Evolutionary conservation across 2,329 filamentous ascomycete genomes (phyloP).

Genomic region (Monosporascus sp.): DNA sequence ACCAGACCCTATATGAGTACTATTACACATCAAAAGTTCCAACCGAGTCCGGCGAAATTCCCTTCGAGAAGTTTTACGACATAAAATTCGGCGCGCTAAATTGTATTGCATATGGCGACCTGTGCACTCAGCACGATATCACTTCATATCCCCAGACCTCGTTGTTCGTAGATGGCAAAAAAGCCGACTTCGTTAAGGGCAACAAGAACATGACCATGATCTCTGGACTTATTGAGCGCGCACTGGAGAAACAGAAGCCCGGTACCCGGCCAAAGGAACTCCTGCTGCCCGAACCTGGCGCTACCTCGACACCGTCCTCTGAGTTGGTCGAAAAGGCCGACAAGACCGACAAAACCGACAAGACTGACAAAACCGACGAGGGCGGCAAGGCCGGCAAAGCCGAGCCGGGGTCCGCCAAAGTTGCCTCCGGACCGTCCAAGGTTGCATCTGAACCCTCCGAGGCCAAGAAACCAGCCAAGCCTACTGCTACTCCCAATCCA

Average conservation of each 20-base stretch:
- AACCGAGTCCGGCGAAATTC: slow-evolving; percentile 38
- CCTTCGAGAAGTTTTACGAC: slow-evolving; percentile 77
- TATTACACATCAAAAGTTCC: slow-evolving; percentile 82
- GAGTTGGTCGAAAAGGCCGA: slow-evolving; percentile 11
- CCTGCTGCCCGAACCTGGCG: slow-evolving; percentile 67
- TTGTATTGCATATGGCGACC: slow-evolving; percentile 76
- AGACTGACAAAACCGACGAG: slow-evolving; percentile 17
- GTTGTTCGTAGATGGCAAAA: slow-evolving; percentile 74
- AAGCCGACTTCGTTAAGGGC: slow-evolving; percentile 59
- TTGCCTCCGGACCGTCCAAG: slow-evolving; percentile 19
- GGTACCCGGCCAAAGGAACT: slow-evolving; percentile 68
- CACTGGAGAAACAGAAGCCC: slow-evolving; percentile 72
- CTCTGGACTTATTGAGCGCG: slow-evolving; percentile 67
- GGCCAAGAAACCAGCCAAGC: slow-evolving; percentile 42
- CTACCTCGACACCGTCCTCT: slow-evolving; percentile 36
- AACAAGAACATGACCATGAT: slow-evolving; percentile 62
- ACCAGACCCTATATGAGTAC: slow-evolving; percentile 90
- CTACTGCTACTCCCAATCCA: slow-evolving; percentile 61
- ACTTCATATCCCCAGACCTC: slow-evolving; percentile 69
- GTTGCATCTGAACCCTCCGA: slow-evolving; percentile 29
- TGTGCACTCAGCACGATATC: slow-evolving; percentile 66
- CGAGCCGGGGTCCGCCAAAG: neutral
- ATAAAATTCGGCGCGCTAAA: slow-evolving; percentile 85
- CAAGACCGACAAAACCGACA: slow-evolving; percentile 12
- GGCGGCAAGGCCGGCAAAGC: slow-evolving; percentile 10